These are phyloP conservation scores for Leccinum variicolor DNA, from an alignment of 768 basidiomycete species.

Conservation along the genomic window DNA sequence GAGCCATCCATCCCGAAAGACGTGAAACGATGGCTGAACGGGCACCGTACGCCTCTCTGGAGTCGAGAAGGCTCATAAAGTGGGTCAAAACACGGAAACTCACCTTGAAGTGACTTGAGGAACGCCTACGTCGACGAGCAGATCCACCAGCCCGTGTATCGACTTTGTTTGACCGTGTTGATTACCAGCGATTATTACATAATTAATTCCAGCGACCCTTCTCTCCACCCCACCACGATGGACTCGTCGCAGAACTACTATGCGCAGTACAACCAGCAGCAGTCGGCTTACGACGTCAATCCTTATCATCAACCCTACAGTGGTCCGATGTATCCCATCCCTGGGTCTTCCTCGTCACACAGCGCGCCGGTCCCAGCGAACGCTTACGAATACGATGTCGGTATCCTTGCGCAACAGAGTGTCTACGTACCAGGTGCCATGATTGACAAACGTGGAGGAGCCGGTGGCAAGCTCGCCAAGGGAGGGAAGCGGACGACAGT, in stretches of 20 bases:
- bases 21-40: not conserved
- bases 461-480: slow-evolving; percentile 82
- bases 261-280: slow-evolving; percentile 49
- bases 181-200: slow-evolving; percentile 16
- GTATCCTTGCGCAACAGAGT: slow-evolving; percentile 86
- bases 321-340: slow-evolving; percentile 67
- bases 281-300: slow-evolving; percentile 60
- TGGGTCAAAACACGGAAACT: slow-evolving; percentile 14
- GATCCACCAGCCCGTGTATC: slow-evolving; percentile 7
- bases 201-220: not conserved
- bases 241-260: slow-evolving; percentile 42
- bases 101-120: slow-evolving; percentile 40
- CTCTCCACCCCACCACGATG: slow-evolving; percentile 11
- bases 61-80: not conserved
- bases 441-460: slow-evolving; percentile 83
- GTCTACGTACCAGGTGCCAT: slow-evolving; percentile 91
- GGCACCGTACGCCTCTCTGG: not conserved
- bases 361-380: slow-evolving; percentile 81
- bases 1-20: slow-evolving; percentile 30
- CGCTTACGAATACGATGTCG: slow-evolving; percentile 90
- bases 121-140: slow-evolving; percentile 29
- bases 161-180: slow-evolving; percentile 29
- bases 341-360: slow-evolving; percentile 64
- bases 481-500: slow-evolving; percentile 93
- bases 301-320: slow-evolving; percentile 81